Base-by-base conservation (phyloP, 441 rosid species). In the California macrophylla region DNA sequence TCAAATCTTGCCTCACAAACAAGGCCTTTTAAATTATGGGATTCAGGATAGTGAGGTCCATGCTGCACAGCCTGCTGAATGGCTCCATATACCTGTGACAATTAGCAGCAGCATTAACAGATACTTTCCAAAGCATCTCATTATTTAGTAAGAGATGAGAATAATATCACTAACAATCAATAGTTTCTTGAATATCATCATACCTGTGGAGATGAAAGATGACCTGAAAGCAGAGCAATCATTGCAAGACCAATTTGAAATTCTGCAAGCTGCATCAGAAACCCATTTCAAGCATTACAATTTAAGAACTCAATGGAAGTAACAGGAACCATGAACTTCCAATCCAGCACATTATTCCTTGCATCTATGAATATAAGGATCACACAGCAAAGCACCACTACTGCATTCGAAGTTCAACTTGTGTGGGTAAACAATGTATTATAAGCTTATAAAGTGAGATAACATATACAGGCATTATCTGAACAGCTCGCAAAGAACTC, bases 171-270 rank as follows among this genome's bases (percentile, higher is more conserved):
- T 47, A 69, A 65, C 15, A 60, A 52, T 24, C 32, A 66, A 40
- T 30, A 4, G 36, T 68, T 30, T 64, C 68, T 62, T 66, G 64
- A 54, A 68, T 74, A 67, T 71, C 28, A 58, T 52, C 69, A 71
- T 81, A 90, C 97, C 97, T 87, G 97, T 25, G 98, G 81, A 75
- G 98, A 94, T 66, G 86, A 79, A 71, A 86, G 88, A 75, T 84
- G 68, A 69, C 88, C 90, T 20, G 96, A 84, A 68, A 73, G 82
- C 66, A 87, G 78, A 76, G 98, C 92, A 74, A 90, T 89, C 81
- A 84, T 88, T 71, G 90, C 86, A 66, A 94, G 89, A 82, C 97
- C 98, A 74, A 90, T 80, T 77, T 94, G 97, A 77, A 88, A 94
- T 81, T 88, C 98, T 21, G 93, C 91, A 78, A 89, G 86, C 98